Evolutionary conservation across 2,329 filamentous ascomycete genomes (phyloP), one percentile per base, ranked within the genome.

Genomic region (Aspergillus alliaceus): DNA sequence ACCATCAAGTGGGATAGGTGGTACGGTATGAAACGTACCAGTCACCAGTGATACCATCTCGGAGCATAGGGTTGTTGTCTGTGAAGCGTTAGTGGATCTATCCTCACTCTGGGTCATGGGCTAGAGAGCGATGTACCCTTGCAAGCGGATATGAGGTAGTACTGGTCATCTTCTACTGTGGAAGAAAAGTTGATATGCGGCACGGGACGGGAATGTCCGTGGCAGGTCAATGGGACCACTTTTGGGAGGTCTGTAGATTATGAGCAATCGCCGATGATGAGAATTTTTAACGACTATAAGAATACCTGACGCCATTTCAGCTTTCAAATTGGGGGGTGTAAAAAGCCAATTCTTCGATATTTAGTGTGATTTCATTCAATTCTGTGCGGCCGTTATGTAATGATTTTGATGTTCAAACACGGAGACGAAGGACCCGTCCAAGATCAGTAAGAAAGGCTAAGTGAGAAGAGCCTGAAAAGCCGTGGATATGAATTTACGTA

Each of bases 31-130:
- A 20, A 12, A 64, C 81, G 59, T 80, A 90, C 90, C 93, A 97
- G 75, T 97, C 93, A 58, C 95, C 95, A 48, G 93, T 99, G 60
- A 96, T 85, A 61, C 95, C 95, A 78, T 98, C 91, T 64, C 95
- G 90, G 66, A 99, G 89, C 93, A 98, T 98, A 51, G 95, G 95
- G 74, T 98, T 98, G 71, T 93, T 93, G 81, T 99, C 95, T 93
- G 54, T 58, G 58, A 46, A 18, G 46, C 15, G n/a, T 56, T 25
- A 44, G 48, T 64, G 56, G 22, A 31, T n/a, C 15, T 20, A 25
- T 18, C n/a, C 35, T 29, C 6, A 6, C 40, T 31, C n/a, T 18
- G 31, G 3, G 2, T n/a, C 22, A 39, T 20, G 9, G n/a, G n/a
- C n/a, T n/a, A n/a, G n/a, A 35, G 2, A 3, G 39, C 39, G 50